These are phyloP conservation scores for Ophiognomonia clavigignenti-juglandacearum DNA, from an alignment of 2,329 filamentous ascomycete genomes.

Conservation along the genomic window DNA sequence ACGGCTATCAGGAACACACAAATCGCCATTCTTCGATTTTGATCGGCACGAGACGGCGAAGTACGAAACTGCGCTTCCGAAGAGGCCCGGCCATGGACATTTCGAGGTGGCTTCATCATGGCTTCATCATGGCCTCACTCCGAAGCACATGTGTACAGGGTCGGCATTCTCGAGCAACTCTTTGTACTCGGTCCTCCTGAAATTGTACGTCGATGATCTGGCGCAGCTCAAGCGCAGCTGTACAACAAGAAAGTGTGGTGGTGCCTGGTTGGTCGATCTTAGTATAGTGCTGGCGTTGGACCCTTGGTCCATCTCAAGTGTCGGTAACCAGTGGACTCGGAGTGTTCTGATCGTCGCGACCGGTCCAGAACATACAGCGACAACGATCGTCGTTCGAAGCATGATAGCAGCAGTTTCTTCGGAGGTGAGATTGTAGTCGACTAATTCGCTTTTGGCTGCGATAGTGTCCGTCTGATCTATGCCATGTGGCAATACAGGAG, in stretches of 20 bases:
- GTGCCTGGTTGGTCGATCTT: no score
- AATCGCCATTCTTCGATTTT: background rate
- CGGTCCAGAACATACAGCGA: no score
- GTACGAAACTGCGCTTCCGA: background rate
- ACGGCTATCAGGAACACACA: background rate
- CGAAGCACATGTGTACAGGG: background rate
- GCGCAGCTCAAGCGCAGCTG: no score
- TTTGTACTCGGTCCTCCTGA: background rate
- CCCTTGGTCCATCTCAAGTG: no score
- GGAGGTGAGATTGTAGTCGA: constrained; percentile 1
- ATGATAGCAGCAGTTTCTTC: no score
- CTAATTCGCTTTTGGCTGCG: background rate
- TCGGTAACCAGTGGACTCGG: no score
- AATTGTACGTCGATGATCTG: no score
- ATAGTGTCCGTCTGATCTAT: background rate
- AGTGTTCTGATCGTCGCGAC: no score
- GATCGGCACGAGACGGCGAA: background rate
- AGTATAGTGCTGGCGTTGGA: no score
- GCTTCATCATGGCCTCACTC: constrained; percentile 1
- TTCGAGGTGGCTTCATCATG: background rate
- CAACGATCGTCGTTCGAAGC: no score
- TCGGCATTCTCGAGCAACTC: background rate
- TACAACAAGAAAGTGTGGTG: no score
- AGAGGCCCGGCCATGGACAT: background rate
- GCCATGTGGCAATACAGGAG: constrained; percentile 4